phyloP scores from a whole-genome alignment of 208 protist genomes.

The Acanthamoeba lenticulata region DNA sequence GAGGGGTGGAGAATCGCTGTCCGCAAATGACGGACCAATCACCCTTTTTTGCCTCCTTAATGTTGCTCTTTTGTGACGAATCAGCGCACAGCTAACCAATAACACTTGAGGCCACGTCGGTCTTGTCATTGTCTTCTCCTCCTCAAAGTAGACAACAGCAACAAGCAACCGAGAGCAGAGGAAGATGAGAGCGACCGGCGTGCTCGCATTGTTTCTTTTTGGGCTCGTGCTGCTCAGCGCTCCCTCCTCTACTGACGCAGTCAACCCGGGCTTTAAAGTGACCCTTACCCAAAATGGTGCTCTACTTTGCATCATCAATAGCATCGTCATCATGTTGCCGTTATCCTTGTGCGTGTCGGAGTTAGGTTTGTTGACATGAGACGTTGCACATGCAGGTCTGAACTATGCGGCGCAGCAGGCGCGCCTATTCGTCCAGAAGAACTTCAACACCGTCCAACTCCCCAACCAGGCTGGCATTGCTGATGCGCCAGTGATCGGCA shows the following conservation, averaged over 20 bases:
- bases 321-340: neutral
- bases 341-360: neutral
- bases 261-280: neutral
- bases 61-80: no score
- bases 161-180: neutral
- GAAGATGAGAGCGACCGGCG: neutral
- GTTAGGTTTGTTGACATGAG: no score
- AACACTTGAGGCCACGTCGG: no score
- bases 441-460: neutral
- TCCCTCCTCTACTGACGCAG: neutral
- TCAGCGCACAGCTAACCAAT: no score
- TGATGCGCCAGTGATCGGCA: neutral
- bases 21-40: no score
- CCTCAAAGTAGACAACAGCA: neutral
- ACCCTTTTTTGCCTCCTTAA: no score
- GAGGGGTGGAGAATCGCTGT: no score
- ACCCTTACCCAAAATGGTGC: conserved; percentile 10
- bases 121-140: no score
- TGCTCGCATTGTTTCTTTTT: neutral
- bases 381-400: no score
- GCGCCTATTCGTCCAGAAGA: neutral
- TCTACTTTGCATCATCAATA: neutral
- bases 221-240: neutral
- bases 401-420: neutral
- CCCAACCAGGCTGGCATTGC: neutral